Percentiles rank a stretch among this genome's conserved stretches.
Evolutionary conservation across 106 monocot species (phyloP).

Genomic region (Dendrobium catenatum): DNA sequence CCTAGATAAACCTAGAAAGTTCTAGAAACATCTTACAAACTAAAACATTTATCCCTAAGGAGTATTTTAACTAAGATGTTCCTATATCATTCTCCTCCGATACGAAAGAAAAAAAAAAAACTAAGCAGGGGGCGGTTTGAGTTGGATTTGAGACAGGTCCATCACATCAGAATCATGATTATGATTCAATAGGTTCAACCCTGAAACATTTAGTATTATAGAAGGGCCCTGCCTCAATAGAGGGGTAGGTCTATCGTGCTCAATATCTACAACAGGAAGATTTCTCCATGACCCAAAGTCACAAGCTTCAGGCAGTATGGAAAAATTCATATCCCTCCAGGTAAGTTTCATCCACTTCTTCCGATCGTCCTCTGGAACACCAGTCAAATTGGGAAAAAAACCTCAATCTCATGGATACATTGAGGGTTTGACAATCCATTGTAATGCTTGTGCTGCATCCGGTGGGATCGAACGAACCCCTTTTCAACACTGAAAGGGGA

Average conservation of each 20-base stretch:
- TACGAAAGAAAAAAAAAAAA: neutral
- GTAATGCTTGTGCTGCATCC: conserved; percentile 52
- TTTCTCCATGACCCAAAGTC: conserved; percentile 49
- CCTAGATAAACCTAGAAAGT: no score
- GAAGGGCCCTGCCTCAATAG: conserved; percentile 19
- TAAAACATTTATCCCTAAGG: no score
- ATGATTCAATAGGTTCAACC: conserved; percentile 25
- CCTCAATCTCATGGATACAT: conserved; percentile 50
- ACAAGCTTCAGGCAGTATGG: conserved; percentile 32
- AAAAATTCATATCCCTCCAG: conserved; percentile 35
- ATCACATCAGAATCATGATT: conserved; percentile 12
- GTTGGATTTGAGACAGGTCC: conserved; percentile 6
- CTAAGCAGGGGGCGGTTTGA: no score
- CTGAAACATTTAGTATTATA: conserved; percentile 31
- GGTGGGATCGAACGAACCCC: conserved; percentile 37
- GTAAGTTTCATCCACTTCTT: conserved; percentile 54
- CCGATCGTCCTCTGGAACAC: conserved; percentile 27
- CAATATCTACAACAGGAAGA: conserved; percentile 32
- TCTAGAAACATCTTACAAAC: no score
- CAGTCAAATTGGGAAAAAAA: conserved; percentile 26
- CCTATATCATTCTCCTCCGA: conserved; percentile 12
- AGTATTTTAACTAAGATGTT: no score
- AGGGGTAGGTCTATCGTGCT: conserved; percentile 34
- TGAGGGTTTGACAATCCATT: conserved; percentile 46
- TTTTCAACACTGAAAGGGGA: conserved; percentile 40